Conservation (phyloP, 106 monocot genomes). For the Iris macrosiphon region DNA sequence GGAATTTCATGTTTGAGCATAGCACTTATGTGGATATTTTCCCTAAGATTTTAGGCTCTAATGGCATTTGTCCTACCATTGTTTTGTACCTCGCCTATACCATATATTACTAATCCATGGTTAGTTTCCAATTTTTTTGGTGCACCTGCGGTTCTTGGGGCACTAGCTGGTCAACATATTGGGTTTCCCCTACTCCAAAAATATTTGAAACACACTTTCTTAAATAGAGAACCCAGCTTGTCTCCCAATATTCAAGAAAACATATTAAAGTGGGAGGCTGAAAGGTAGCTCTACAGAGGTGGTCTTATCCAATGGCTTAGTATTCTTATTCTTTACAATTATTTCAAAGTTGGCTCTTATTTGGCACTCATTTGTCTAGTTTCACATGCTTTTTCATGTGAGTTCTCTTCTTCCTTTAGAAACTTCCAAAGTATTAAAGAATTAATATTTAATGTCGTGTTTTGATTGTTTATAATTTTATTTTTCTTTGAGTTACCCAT, state of each 20-base stretch:
- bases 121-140: slow-evolving; percentile 71
- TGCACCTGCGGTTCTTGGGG: slow-evolving; percentile 76
- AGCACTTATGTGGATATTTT: slow-evolving; percentile 64
- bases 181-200: too few relatives aligned
- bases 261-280: slow-evolving; percentile 44
- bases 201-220: too few relatives aligned
- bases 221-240: slow-evolving; percentile 6
- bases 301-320: slow-evolving; percentile 76
- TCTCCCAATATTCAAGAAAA: slow-evolving; percentile 12
- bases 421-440: background rate
- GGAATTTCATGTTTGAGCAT: slow-evolving; percentile 52
- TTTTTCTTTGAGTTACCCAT: too few relatives aligned
- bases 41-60: slow-evolving; percentile 37
- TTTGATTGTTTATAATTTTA: too few relatives aligned
- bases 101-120: slow-evolving; percentile 65
- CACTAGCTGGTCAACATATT: slow-evolving; percentile 67
- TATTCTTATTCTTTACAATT: slow-evolving; percentile 52
- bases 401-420: slow-evolving; percentile 16
- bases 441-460: too few relatives aligned
- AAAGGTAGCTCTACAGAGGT: slow-evolving; percentile 89
- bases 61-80: slow-evolving; percentile 56
- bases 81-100: too few relatives aligned
- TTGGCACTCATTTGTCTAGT: slow-evolving; percentile 74
- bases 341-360: slow-evolving; percentile 43
- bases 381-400: slow-evolving; percentile 84